Base-by-base conservation (phyloP, 164 flowering plant genomes). In the Brasenia schreberi region DNA sequence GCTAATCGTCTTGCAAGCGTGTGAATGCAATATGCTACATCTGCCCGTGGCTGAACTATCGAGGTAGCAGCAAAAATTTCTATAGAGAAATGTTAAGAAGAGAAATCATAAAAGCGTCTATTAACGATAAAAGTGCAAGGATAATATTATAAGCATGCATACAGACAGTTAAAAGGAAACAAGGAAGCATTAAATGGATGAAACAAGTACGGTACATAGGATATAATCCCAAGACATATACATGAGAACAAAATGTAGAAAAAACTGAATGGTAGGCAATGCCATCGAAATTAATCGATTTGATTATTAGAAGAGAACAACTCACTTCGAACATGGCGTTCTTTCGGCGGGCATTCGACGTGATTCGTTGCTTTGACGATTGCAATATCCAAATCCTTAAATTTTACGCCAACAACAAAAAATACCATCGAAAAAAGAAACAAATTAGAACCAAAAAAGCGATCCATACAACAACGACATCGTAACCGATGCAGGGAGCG, bases 1-100 rank as follows among this genome's bases (percentile, higher is more conserved):
- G 87, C 52, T 77, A 94, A 82, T 81, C 99, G 80, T 72, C 80
- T 85, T 4, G 95, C 60, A 60, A 94, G 84, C 23, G 96, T 90
- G 73, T 91, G 90, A 67, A 94, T 94, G 75, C 99, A 94, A 65
- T 89, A 94, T 18, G 92, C 90, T 18, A 94, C 96, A 75, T 91
- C 99, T 58, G 99, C 96, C 10, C 99, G 81, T 18, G 99, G 99
- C 3, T 85, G 81, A 59, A 74, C 70, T 3, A 78, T 84, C 5
- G 96, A 84, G 62, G 95, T 87, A 0, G 96, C 91, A 2, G 83
- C 75, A 71, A 85, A 85, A 11, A 94, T 86, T 73, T 79, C 98
- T 94, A 72, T 2, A 70, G 67, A 42, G 19, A 53, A 63, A 67
- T 39, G 17, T 63, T 58, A 18, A 27, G 63, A 60, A 60, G 56